Conservation (phyloP, 1,139 yeast species). For the Arxiozyma slooffiae region DNA sequence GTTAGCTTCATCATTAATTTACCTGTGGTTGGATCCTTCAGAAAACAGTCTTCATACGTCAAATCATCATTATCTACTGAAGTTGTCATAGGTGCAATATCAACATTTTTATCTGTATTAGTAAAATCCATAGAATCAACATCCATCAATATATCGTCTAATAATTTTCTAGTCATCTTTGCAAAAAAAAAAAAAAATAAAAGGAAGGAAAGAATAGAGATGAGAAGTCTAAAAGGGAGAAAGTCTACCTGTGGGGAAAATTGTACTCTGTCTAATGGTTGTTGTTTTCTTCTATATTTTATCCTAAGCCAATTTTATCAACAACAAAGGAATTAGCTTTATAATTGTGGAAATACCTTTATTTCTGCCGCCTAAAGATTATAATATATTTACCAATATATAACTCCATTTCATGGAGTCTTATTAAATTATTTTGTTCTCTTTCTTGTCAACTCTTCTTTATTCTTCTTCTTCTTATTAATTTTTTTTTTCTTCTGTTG, state of each 20-base stretch:
- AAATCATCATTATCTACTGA: conserved; percentile 1
- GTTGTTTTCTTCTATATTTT: neutral
- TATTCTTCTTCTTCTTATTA: neutral
- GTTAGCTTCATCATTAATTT: conserved; percentile 33
- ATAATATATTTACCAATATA: too few species aligned
- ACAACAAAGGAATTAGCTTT: too few species aligned
- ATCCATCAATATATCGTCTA: conserved; percentile 22
- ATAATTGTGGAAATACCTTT: too few species aligned
- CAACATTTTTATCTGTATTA: conserved; percentile 12
- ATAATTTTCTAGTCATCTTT: neutral
- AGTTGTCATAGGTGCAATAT: conserved; percentile 4
- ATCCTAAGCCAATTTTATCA: neutral
- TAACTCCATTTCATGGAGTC: too few species aligned
- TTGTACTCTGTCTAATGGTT: neutral
- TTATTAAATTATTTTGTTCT: too few species aligned
- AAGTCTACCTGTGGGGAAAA: too few species aligned
- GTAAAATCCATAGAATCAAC: conserved; percentile 25
- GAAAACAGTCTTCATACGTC: conserved; percentile 1
- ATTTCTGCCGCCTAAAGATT: too few species aligned
- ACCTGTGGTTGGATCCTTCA: conserved; percentile 31
- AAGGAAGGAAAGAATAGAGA: too few species aligned
- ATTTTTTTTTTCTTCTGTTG: too few species aligned
- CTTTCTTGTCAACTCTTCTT: too few species aligned
- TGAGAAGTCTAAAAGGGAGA: too few species aligned
- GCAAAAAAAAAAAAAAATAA: too few species aligned